Evolutionary conservation across 78 protist genomes (phyloP).

Genomic region (Ministeria vibrans): DNA sequence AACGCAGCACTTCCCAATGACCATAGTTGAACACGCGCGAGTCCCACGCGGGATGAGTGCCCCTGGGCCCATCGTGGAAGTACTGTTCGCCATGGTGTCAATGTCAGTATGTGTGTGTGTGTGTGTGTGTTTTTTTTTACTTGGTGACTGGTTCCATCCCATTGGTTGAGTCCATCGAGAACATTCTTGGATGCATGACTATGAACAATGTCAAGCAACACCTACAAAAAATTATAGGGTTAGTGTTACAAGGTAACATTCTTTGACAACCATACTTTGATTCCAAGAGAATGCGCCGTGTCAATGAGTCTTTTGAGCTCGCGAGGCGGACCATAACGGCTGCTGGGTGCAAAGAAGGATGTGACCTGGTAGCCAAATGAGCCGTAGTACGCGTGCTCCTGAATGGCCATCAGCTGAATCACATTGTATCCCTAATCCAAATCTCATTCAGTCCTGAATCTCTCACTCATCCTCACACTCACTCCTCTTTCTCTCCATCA

Average conservation of each 20-base stretch:
- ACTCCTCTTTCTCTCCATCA: neutral
- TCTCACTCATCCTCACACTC: neutral
- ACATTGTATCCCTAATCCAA: conserved; percentile 73
- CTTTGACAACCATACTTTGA: too few species aligned
- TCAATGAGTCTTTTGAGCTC: conserved; percentile 82
- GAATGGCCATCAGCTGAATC: conserved; percentile 91
- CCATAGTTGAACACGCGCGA: conserved; percentile 85
- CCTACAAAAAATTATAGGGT: too few species aligned
- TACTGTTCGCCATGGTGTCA: too few species aligned
- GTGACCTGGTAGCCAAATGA: conserved; percentile 86
- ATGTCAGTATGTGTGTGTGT: too few species aligned
- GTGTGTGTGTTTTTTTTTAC: too few species aligned
- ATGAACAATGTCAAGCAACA: conserved; percentile 89
- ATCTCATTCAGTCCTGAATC: conserved; percentile 10
- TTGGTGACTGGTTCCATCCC: conserved; percentile 77
- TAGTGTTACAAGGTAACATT: too few species aligned
- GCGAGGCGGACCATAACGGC: conserved; percentile 49
- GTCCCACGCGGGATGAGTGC: conserved; percentile 81
- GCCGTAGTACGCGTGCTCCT: conserved; percentile 96
- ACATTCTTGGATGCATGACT: conserved; percentile 50
- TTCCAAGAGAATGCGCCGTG: conserved; percentile 59
- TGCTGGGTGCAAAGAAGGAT: conserved; percentile 57
- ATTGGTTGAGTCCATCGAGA: conserved; percentile 80
- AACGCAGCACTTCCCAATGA: conserved; percentile 74
- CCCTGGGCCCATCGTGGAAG: conserved; percentile 77